Conservation (phyloP, 495 filamentous ascomycete species). For the Penicillium psychrofluorescens region DNA sequence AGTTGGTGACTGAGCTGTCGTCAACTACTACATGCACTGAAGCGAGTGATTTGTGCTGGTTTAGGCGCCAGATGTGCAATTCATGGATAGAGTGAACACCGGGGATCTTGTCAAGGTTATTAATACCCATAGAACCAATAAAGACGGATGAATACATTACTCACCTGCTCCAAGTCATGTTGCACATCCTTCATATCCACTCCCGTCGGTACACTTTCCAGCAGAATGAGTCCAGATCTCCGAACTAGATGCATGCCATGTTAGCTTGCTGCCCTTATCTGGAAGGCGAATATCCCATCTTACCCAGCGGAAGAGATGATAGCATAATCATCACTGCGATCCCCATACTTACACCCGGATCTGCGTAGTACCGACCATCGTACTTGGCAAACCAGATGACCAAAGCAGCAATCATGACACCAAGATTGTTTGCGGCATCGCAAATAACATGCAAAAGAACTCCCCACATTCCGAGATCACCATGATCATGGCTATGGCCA, state of each 20-base stretch:
- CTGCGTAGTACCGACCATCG: conserved; percentile 38
- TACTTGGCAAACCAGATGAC: conserved; percentile 37
- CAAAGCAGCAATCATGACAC: conserved; percentile 38
- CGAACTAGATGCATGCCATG: conserved; percentile 20
- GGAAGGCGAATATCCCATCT: background rate
- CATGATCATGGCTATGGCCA: conserved; percentile 25
- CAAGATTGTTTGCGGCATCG: conserved; percentile 44
- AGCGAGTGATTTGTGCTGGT: conserved; percentile 42
- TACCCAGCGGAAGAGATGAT: conserved; percentile 34
- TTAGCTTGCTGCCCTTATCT: background rate
- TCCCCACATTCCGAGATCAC: conserved; percentile 37
- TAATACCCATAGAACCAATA: background rate
- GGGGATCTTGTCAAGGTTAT: conserved; percentile 20
- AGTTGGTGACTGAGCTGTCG: conserved; percentile 26
- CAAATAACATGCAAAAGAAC: conserved; percentile 43
- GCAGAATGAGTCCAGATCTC: conserved; percentile 50
- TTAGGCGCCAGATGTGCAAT: conserved; percentile 47
- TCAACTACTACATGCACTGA: conserved; percentile 40
- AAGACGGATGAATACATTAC: background rate
- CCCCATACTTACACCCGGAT: conserved; percentile 38
- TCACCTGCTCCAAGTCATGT: conserved; percentile 52
- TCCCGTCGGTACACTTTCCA: conserved; percentile 75
- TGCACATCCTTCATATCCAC: conserved; percentile 71
- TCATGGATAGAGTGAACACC: conserved; percentile 42
- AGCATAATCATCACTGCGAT: conserved; percentile 39